phyloP scores from a whole-genome alignment of 2,329 filamentous ascomycete genomes.

The Ascochyta pisi region DNA sequence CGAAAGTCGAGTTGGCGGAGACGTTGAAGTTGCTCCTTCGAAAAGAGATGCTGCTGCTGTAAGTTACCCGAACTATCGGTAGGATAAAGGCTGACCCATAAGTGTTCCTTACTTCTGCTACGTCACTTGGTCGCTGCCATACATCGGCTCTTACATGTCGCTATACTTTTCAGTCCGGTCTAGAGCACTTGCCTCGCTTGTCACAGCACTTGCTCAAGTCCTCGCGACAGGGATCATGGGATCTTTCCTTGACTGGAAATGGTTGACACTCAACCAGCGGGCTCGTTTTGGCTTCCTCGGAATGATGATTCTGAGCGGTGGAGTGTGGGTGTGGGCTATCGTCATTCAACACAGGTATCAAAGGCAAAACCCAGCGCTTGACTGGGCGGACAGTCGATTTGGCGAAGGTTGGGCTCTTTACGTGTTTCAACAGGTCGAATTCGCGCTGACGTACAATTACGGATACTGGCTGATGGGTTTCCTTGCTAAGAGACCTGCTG shows the following conservation, averaged over 20 bases:
- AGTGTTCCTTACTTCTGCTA: constrained; percentile 32
- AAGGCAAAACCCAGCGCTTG: constrained; percentile 28
- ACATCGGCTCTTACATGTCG: constrained; percentile 27
- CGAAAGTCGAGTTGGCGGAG: constrained; percentile 17
- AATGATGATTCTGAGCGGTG: too few species aligned
- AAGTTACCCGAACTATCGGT: neutral
- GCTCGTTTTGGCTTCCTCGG: too few species aligned
- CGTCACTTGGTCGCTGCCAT: constrained; percentile 27
- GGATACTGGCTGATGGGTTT: constrained; percentile 47
- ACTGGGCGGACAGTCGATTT: constrained; percentile 36
- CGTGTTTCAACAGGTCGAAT: constrained; percentile 45
- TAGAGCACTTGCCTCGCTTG: constrained; percentile 23
- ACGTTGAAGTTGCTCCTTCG: constrained; percentile 16
- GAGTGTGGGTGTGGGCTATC: too few species aligned
- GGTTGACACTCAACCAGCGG: too few species aligned
- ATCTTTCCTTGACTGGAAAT: constrained; percentile 33
- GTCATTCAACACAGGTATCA: too few species aligned
- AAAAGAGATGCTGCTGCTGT: constrained; percentile 9
- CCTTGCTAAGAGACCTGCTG: constrained; percentile 31
- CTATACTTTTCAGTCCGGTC: constrained; percentile 26
- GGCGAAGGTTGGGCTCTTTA: constrained; percentile 42
- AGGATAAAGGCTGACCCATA: neutral
- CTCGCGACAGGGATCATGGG: constrained; percentile 31
- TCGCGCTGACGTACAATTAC: constrained; percentile 44
- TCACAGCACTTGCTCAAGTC: constrained; percentile 35